Conservation (phyloP, 345 rosid genomes). For the Moringa oleifera region DNA sequence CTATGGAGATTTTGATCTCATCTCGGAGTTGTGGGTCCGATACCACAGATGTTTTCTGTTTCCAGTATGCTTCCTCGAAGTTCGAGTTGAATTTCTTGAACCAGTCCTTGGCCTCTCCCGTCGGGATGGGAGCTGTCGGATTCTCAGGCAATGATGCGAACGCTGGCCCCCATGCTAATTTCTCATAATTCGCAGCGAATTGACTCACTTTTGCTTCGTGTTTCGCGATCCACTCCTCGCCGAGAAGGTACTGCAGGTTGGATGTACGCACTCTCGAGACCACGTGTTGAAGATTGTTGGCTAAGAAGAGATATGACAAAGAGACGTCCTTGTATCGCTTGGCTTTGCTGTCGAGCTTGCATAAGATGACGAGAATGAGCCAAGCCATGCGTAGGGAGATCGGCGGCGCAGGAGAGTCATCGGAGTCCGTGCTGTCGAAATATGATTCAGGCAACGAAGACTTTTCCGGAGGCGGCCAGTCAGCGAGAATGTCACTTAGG, state of each 20-base stretch:
- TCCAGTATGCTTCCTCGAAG: slow-evolving; percentile 50
- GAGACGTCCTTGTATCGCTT: slow-evolving; percentile 50
- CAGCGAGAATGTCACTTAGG: slow-evolving; percentile 34
- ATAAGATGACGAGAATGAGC: slow-evolving; percentile 54
- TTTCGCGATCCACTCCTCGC: slow-evolving; percentile 53
- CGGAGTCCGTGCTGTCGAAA: slow-evolving; percentile 23
- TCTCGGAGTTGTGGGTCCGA: slow-evolving; percentile 46
- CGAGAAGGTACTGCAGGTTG: slow-evolving; percentile 39
- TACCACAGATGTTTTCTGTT: slow-evolving; percentile 42
- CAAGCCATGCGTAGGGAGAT: slow-evolving; percentile 45
- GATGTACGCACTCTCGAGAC: slow-evolving; percentile 42
- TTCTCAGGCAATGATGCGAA: slow-evolving; percentile 37
- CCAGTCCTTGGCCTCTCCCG: slow-evolving; percentile 30
- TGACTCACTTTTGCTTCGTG: slow-evolving; percentile 46
- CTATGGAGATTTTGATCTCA: slow-evolving; percentile 45
- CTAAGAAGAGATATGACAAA: slow-evolving; percentile 53
- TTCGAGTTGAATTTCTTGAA: slow-evolving; percentile 43
- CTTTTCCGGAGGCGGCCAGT: slow-evolving; percentile 32
- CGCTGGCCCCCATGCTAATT: slow-evolving; percentile 48
- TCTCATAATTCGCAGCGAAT: slow-evolving; percentile 47
- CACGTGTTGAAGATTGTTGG: slow-evolving; percentile 64
- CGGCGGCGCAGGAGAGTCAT: slow-evolving; percentile 26
- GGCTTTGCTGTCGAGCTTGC: slow-evolving; percentile 63
- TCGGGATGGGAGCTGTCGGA: slow-evolving; percentile 25
- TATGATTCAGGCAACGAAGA: slow-evolving; percentile 35